Base-by-base conservation (phyloP, 352 stramenopile genomes). In the Peronosclerospora sorghi region DNA sequence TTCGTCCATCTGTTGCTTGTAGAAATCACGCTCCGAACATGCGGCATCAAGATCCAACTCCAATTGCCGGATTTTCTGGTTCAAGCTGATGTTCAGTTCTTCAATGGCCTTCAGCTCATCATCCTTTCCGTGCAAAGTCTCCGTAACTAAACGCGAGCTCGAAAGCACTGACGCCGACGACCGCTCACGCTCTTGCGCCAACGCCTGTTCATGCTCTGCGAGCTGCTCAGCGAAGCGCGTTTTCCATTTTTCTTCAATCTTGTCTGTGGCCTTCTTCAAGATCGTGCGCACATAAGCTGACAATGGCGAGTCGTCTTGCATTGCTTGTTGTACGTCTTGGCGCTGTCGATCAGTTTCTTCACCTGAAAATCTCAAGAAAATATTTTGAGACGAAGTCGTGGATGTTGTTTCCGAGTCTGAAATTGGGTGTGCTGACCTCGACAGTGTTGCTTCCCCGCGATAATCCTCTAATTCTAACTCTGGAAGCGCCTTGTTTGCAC, bases 211-310 rank as follows among this genome's bases (percentile, higher is more conserved):
- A 20, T 86, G 70, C 18, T 89, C 77, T 1, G 55, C 65, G 9
- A 79, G 42, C 40, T 86, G 72, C 28, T 85, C 71, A 0, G 73
- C 65, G 45, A 89, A 86, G 8, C 77, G 68, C 18, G 59, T 59
- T 42, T 80, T 85, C 77, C 77, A 89, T 42, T 86, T 89, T 19
- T 84, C 68, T 45, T 89, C 74, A 32, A 89, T 89, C 41, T 84
- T 73, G 29, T 89, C 72, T 1, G 77, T 86, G 2, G 77, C 77
- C 27, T 79, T 77, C 30, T 83, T 73, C 29, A 89, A 46, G 37
- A 86, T 81, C 26, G 73, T 60, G 19, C 75, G 73, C 35, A 88
- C 73, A 46, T 81, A 86, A n/a, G 62, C 67, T 0, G 75, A 85
- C 21, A 87, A 36, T 10, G 75, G 75, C n/a, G 75, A 85, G 29